A percentile compares a stretch with the other conserved stretches of the same genome.
These are phyloP conservation scores for Pestalotiopsis sp. DNA, from an alignment of 2,329 filamentous ascomycete genomes.

Conservation along the genomic window DNA sequence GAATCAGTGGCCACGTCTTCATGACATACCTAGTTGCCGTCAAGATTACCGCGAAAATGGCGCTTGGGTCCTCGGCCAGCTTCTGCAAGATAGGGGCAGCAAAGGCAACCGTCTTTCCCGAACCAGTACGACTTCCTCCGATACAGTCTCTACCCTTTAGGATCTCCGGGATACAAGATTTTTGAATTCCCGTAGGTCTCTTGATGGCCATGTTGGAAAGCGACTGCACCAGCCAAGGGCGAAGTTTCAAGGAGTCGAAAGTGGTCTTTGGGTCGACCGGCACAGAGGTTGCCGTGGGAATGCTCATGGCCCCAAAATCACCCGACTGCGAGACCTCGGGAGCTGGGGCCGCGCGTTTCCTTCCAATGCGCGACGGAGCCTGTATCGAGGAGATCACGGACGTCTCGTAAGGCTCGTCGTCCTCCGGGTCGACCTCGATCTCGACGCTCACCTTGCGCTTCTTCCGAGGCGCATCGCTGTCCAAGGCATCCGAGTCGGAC, in stretches of 20 bases:
- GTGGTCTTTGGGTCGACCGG: constrained; percentile 61
- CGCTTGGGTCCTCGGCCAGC: constrained; percentile 90
- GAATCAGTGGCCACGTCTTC: neutral
- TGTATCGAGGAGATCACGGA: constrained; percentile 46
- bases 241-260: constrained; percentile 74
- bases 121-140: constrained; percentile 91
- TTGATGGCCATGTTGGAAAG: constrained; percentile 79
- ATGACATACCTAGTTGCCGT: constrained; percentile 76
- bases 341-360: constrained; percentile 28
- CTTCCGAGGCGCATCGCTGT: constrained; percentile 39
- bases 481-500: constrained; percentile 51
- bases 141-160: constrained; percentile 91
- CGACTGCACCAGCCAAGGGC: constrained; percentile 87
- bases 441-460: constrained; percentile 32
- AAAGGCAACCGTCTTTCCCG: constrained; percentile 96
- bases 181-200: constrained; percentile 89
- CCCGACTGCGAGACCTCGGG: constrained; percentile 17
- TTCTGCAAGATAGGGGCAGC: constrained; percentile 91
- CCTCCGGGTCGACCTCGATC: constrained; percentile 34
- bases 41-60: constrained; percentile 86
- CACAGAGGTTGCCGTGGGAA: constrained; percentile 34
- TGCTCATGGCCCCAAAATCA: neutral
- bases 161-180: constrained; percentile 90
- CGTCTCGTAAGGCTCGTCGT: constrained; percentile 35
- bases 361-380: constrained; percentile 57